Evolutionary conservation across 805 yeast genomes (phyloP).

Genomic region (Starmerella ratchasimensis): DNA sequence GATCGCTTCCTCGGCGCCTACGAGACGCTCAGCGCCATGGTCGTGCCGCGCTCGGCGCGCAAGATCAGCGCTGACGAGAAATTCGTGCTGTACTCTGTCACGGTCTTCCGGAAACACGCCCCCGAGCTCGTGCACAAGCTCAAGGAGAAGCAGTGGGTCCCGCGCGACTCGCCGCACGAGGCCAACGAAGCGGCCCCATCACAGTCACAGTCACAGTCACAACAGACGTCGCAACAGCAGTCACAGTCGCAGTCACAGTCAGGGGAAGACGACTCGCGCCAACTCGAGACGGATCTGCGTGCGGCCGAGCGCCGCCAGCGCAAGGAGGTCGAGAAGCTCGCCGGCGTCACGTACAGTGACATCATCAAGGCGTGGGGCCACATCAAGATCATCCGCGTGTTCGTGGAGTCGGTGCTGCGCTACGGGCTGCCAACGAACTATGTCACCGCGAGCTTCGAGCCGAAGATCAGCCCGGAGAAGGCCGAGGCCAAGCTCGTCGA

Average conservation of each 20-base stretch:
- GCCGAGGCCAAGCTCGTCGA: constrained; percentile 57
- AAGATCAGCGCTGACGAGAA: constrained; percentile 61
- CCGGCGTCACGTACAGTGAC: constrained; percentile 82
- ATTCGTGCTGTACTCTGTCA: constrained; percentile 57
- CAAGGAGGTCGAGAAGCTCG: constrained; percentile 67
- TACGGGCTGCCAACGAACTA: constrained; percentile 95
- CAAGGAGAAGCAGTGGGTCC: constrained; percentile 80
- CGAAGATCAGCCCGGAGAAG: constrained; percentile 32
- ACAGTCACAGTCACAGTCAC: too few relatives aligned
- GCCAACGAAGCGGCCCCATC: constrained; percentile 34
- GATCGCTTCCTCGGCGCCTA: constrained; percentile 52
- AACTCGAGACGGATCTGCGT: constrained; percentile 53
- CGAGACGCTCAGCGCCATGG: constrained; percentile 65
- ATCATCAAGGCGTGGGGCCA: constrained; percentile 80
- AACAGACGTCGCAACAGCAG: not conserved
- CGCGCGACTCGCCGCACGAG: constrained; percentile 44
- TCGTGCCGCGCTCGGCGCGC: constrained; percentile 82
- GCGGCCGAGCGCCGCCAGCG: constrained; percentile 55
- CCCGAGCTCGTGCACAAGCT: constrained; percentile 54
- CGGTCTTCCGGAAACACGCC: constrained; percentile 70
- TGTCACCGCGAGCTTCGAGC: constrained; percentile 39
- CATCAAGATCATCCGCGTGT: constrained; percentile 70
- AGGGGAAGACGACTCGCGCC: constrained; percentile 1
- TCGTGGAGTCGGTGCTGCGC: constrained; percentile 86
- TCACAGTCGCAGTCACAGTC: not conserved